These are phyloP conservation scores for Ogataea zsoltii DNA, from an alignment of 805 yeast species.

Conservation along the genomic window DNA sequence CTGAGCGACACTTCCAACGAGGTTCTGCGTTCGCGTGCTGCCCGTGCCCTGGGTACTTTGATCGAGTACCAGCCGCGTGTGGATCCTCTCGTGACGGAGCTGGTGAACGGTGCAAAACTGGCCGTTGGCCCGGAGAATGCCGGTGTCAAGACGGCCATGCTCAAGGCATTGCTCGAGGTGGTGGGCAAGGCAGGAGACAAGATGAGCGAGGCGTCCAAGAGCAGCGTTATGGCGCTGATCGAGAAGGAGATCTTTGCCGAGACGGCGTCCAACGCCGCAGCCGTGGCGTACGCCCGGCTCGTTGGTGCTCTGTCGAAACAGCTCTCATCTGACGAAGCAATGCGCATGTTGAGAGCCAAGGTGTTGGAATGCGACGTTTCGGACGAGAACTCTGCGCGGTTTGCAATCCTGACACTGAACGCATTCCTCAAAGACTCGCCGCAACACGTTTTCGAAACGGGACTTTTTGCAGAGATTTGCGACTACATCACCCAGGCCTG, in stretches of 20 bases:
- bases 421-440: slow-evolving; percentile 81
- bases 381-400: slow-evolving; percentile 47
- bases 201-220: slow-evolving; percentile 72
- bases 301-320: slow-evolving; percentile 76
- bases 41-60: slow-evolving; percentile 83
- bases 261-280: slow-evolving; percentile 51
- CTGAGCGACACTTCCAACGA: slow-evolving; percentile 77
- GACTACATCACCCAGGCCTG: slow-evolving; percentile 48
- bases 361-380: slow-evolving; percentile 48
- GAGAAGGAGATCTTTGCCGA: slow-evolving; percentile 59
- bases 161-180: slow-evolving; percentile 81
- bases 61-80: slow-evolving; percentile 90
- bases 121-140: slow-evolving; percentile 47
- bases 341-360: slow-evolving; percentile 56
- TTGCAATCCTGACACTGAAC: slow-evolving; percentile 71
- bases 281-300: slow-evolving; percentile 74
- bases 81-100: slow-evolving; percentile 86
- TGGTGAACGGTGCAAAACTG: slow-evolving; percentile 71
- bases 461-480: slow-evolving; percentile 50
- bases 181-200: slow-evolving; percentile 76
- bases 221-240: slow-evolving; percentile 66
- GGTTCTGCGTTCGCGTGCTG: slow-evolving; percentile 77
- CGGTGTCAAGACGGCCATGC: slow-evolving; percentile 83
- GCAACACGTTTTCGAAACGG: slow-evolving; percentile 55
- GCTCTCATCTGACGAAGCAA: slow-evolving; percentile 63